Conservation (phyloP, 257 asterid genomes). For the Fraxinus quadrangulata region DNA sequence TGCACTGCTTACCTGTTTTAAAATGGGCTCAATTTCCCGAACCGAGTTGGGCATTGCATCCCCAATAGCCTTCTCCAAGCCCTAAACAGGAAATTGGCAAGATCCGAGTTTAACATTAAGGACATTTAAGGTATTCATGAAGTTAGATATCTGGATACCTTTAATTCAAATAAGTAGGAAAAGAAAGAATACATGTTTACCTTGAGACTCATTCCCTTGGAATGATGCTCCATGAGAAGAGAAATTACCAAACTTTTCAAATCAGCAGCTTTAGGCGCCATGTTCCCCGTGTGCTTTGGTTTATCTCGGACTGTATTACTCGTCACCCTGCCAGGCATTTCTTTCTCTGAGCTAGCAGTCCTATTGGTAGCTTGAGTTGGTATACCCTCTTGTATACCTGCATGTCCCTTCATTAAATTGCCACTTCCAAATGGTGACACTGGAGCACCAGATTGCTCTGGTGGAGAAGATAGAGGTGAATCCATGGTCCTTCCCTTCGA, state of each 20-base stretch:
- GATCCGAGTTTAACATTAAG: slow-evolving; percentile 20
- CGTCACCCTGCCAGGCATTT: slow-evolving; percentile 45
- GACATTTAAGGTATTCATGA: slow-evolving; percentile 18
- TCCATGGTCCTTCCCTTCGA: slow-evolving; percentile 60
- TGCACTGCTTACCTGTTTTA: slow-evolving; percentile 69
- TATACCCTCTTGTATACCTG: slow-evolving; percentile 40
- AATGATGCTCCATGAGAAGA: slow-evolving; percentile 66
- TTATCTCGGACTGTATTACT: slow-evolving; percentile 47
- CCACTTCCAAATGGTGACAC: slow-evolving; percentile 58
- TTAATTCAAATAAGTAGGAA: background rate
- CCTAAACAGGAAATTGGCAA: slow-evolving; percentile 45
- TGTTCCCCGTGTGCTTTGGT: slow-evolving; percentile 41
- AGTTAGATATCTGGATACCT: background rate
- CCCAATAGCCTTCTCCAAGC: slow-evolving; percentile 89
- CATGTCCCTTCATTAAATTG: slow-evolving; percentile 53
- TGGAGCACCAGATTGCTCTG: slow-evolving; percentile 56
- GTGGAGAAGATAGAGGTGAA: slow-evolving; percentile 71
- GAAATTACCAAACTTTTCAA: slow-evolving; percentile 68
- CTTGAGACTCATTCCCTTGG: slow-evolving; percentile 84
- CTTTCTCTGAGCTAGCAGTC: slow-evolving; percentile 57
- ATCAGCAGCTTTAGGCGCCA: slow-evolving; percentile 55
- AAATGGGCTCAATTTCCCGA: slow-evolving; percentile 72
- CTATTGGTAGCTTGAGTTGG: slow-evolving; percentile 46
- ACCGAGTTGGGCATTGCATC: slow-evolving; percentile 67
- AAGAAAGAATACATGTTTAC: slow-evolving; percentile 40